Percentiles rank a stretch among this genome's conserved stretches.
Conservation (phyloP, 2,329 filamentous ascomycete species). For the Paecilomyces dactylethromorphus region DNA sequence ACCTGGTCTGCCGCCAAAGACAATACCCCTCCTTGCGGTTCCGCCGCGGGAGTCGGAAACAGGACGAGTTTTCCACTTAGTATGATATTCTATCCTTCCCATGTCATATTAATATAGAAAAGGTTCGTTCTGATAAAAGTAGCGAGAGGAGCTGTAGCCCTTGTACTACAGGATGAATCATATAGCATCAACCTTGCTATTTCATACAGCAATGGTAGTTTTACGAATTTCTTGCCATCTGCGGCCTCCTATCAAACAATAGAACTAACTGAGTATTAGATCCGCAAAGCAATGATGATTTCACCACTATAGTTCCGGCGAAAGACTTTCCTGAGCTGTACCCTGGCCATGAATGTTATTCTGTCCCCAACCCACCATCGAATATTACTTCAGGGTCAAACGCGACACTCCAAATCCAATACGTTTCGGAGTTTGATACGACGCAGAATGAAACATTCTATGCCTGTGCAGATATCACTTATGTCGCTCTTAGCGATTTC, state of each 20-base stretch:
- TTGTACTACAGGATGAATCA: conserved; percentile 53
- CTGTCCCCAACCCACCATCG: conserved; percentile 28
- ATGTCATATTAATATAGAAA: not conserved
- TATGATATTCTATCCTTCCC: conserved; percentile 19
- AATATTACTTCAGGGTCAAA: conserved; percentile 33
- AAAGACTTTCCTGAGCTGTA: conserved; percentile 32
- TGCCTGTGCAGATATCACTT: conserved; percentile 43
- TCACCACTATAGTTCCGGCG: conserved; percentile 26
- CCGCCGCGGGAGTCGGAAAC: conserved; percentile 40
- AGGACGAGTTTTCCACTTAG: conserved; percentile 53
- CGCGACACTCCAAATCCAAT: conserved; percentile 42
- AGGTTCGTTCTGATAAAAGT: not conserved
- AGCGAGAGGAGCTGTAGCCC: conserved; percentile 50
- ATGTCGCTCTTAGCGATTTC: conserved; percentile 35
- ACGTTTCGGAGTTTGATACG: conserved; percentile 35
- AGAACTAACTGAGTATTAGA: conserved; percentile 18
- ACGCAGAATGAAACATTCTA: conserved; percentile 40
- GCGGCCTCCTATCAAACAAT: not conserved
- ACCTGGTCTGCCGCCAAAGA: conserved; percentile 50
- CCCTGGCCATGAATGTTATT: conserved; percentile 41
- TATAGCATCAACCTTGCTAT: conserved; percentile 50
- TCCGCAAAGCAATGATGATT: conserved; percentile 34
- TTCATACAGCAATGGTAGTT: conserved; percentile 46
- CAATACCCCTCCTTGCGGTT: conserved; percentile 54
- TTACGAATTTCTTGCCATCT: not conserved